phyloP scores from a whole-genome alignment of 2,329 filamentous ascomycete species.

The Fusarium nisikadoi region DNA sequence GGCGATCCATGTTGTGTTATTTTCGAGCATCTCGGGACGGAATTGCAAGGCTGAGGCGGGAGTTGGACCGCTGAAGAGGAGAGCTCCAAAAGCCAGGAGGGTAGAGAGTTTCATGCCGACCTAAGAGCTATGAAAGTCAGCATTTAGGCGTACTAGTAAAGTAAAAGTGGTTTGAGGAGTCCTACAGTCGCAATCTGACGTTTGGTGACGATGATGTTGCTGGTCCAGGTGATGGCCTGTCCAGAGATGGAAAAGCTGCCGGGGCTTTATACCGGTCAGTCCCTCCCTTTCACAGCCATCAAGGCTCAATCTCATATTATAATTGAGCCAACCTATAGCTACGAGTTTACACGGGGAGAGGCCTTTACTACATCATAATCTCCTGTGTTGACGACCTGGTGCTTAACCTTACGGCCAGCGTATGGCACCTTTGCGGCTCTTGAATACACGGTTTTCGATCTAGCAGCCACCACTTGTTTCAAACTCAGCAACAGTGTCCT shows the following conservation, averaged over 20 bases:
- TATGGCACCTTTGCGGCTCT: not conserved
- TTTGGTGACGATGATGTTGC: too few relatives aligned
- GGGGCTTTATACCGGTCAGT: not conserved
- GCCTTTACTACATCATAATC: fast-evolving
- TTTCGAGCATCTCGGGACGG: not conserved
- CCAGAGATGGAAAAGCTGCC: not conserved
- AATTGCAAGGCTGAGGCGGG: not conserved
- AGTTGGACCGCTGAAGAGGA: not conserved
- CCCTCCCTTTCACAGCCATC: too few relatives aligned
- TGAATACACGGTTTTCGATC: fast-evolving
- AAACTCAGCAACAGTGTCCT: too few relatives aligned
- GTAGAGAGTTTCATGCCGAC: not conserved
- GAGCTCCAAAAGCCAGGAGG: not conserved
- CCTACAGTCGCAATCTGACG: not conserved
- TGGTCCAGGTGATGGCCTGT: not conserved
- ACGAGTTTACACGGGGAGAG: fast-evolving
- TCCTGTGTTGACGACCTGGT: not conserved
- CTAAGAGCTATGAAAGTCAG: fast-evolving
- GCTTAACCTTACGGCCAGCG: not conserved
- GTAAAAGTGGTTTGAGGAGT: not conserved
- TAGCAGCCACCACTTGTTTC: too few relatives aligned
- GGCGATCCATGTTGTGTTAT: not conserved
- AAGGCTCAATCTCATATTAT: too few relatives aligned
- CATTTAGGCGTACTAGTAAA: too few relatives aligned
- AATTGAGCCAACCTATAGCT: too few relatives aligned